A percentile compares a stretch with the other conserved stretches of the same genome.
Evolutionary conservation across 2,329 filamentous ascomycete genomes (phyloP).

Genomic region (Botrytis hyacinthi): DNA sequence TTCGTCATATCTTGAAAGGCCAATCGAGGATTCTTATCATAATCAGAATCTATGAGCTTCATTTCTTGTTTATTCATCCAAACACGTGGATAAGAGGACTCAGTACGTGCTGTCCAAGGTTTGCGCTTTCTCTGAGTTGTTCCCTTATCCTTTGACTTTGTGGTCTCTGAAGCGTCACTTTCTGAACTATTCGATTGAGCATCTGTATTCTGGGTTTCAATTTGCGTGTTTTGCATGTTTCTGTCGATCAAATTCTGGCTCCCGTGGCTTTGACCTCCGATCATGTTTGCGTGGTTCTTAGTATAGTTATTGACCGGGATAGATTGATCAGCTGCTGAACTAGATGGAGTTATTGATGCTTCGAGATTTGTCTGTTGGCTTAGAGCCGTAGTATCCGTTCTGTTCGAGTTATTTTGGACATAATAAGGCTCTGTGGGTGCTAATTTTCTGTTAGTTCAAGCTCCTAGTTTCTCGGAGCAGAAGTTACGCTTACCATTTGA

Average conservation of each 20-base stretch:
- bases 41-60: not conserved
- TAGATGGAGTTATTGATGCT: not conserved
- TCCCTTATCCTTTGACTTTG: too few species aligned
- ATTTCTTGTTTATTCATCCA: not conserved
- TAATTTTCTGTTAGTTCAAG: not conserved
- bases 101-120: not conserved
- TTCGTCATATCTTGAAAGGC: not conserved
- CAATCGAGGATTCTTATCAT: not conserved
- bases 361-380: not conserved
- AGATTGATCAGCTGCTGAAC: not conserved
- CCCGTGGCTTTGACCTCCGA: not conserved
- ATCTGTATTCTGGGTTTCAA: accelerated
- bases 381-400: too few species aligned
- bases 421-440: not conserved
- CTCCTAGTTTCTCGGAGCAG: accelerated
- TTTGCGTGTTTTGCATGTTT: not conserved
- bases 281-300: not conserved
- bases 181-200: accelerated
- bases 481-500: not conserved
- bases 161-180: not conserved
- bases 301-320: accelerated
- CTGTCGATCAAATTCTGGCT: not conserved
- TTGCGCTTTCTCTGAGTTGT: not conserved
- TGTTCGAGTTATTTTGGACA: accelerated
- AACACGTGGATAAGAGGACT: not conserved